Percentiles rank a stretch among this genome's conserved stretches.
phyloP scores from a whole-genome alignment of 495 filamentous ascomycete genomes.

The Neurospora pannonica region DNA sequence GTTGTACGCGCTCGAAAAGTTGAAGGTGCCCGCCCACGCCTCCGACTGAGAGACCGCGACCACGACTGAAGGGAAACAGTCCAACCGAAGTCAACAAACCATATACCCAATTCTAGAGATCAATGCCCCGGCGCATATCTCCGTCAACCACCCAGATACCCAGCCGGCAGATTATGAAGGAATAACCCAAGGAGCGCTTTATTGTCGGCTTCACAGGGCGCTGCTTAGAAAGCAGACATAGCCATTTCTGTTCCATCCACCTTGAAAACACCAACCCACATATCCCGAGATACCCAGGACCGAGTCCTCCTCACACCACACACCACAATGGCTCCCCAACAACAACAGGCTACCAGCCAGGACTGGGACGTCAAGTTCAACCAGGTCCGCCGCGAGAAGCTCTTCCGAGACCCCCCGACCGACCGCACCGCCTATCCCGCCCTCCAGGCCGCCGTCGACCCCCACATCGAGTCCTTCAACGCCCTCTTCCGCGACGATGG shows the following conservation, averaged over 20 bases:
- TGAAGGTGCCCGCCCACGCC: not conserved
- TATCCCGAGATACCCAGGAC: not conserved
- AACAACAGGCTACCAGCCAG: slow-evolving; percentile 34
- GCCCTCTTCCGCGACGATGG: slow-evolving; percentile 62
- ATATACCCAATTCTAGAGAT: not conserved
- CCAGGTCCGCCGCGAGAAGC: slow-evolving; percentile 67
- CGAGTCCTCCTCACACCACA: not conserved
- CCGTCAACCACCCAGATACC: not conserved
- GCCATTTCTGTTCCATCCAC: not conserved
- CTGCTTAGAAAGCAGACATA: not conserved
- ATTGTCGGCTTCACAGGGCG: not conserved
- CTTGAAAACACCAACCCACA: not conserved
- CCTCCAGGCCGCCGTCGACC: slow-evolving; percentile 69
- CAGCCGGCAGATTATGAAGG: not conserved
- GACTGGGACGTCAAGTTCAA: slow-evolving; percentile 78
- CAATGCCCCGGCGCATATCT: not conserved
- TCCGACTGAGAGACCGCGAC: not conserved
- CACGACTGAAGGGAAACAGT: not conserved
- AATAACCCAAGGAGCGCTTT: not conserved
- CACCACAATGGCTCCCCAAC: slow-evolving; percentile 45
- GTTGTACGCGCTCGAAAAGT: not conserved
- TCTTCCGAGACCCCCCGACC: slow-evolving; percentile 79
- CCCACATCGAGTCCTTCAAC: slow-evolving; percentile 94
- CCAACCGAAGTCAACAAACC: not conserved
- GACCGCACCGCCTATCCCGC: slow-evolving; percentile 83